phyloP scores from a whole-genome alignment of 305 asterid species.

The Fraxinus latifolia region DNA sequence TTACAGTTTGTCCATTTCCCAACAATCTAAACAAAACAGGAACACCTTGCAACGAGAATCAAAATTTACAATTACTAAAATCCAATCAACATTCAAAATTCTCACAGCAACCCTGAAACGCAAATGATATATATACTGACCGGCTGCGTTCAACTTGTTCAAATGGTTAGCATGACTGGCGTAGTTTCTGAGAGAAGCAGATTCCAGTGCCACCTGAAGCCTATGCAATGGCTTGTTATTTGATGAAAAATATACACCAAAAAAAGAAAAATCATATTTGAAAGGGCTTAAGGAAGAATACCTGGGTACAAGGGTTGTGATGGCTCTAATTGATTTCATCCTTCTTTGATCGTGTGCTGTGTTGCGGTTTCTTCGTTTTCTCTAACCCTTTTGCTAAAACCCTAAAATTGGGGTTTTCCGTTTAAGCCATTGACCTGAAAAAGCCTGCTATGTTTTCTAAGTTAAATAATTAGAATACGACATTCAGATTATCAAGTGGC shows the following conservation, averaged over 20 bases:
- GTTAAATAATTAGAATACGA: too few relatives aligned
- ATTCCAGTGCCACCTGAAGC: constrained; percentile 27
- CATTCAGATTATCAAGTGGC: constrained; percentile 38
- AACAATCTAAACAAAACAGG: constrained; percentile 9
- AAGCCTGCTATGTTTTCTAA: background rate
- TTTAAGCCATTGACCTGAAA: background rate
- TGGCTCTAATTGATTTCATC: constrained; percentile 22
- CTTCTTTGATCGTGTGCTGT: background rate
- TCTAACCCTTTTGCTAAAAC: constrained; percentile 16
- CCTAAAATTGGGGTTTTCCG: constrained; percentile 7
- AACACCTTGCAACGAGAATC: constrained; percentile 12
- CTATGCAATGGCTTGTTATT: constrained; percentile 21
- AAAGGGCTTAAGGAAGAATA: background rate
- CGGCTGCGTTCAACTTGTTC: constrained; percentile 7
- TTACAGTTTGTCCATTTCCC: constrained; percentile 10
- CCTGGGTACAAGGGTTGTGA: constrained; percentile 24
- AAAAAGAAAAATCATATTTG: background rate
- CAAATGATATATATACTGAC: background rate
- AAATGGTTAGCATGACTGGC: constrained; percentile 5
- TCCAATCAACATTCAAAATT: background rate
- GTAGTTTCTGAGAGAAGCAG: constrained; percentile 10
- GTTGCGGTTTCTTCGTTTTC: background rate
- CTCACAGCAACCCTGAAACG: background rate
- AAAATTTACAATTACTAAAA: background rate
- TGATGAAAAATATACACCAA: background rate